Percentiles rank a stretch among this genome's conserved stretches.
These are phyloP conservation scores for Gossypium gossypioides DNA, from an alignment of 441 rosid genomes.

Conservation along the genomic window DNA sequence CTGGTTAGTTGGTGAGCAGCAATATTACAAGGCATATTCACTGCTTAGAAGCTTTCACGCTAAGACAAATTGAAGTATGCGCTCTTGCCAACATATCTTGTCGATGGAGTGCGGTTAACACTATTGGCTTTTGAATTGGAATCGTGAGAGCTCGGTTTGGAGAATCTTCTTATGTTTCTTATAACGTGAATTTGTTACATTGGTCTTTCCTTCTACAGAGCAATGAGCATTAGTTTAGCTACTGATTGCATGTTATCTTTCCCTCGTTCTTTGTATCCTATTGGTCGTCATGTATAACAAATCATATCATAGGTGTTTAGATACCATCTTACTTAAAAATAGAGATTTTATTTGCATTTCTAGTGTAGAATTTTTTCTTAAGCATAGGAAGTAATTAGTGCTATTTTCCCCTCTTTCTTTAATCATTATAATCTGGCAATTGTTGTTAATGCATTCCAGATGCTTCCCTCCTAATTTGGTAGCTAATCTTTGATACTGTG, in stretches of 20 bases:
- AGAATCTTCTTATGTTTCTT: neutral
- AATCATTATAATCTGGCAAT: neutral
- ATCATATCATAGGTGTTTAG: no score
- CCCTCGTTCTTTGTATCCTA: neutral
- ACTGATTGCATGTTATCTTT: neutral
- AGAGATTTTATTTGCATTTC: no score
- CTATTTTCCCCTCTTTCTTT: neutral
- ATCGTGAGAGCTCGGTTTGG: constrained; percentile 4
- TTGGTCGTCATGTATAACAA: no score
- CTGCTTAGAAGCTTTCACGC: constrained; percentile 10
- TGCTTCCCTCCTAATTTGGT: constrained; percentile 21
- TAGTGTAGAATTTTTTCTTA: no score
- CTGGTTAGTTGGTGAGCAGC: constrained; percentile 4
- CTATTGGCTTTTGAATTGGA: neutral
- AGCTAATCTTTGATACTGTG: constrained; percentile 23
- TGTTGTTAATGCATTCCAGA: constrained; percentile 24
- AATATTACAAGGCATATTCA: constrained; percentile 6
- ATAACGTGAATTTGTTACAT: neutral
- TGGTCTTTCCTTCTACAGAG: neutral
- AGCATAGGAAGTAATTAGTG: no score
- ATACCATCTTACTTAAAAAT: no score
- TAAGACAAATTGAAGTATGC: constrained; percentile 8
- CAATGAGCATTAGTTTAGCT: neutral
- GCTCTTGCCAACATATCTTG: neutral
- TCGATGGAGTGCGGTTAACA: constrained; percentile 22